These are phyloP conservation scores for Lophium mytilinum DNA, from an alignment of 495 filamentous ascomycete species.

Conservation along the genomic window DNA sequence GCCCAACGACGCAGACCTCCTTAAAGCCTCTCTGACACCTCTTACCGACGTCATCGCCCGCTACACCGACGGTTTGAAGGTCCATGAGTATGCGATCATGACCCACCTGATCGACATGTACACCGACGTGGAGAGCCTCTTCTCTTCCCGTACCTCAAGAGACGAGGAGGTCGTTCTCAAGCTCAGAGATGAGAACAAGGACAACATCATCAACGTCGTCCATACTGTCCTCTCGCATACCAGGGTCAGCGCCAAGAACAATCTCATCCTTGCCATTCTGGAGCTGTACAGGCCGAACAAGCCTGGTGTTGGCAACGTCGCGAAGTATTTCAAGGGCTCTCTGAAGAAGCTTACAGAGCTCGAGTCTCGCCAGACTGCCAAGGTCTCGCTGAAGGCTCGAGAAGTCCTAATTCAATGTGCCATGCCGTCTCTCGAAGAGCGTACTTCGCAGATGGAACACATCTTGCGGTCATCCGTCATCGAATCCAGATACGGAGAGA, in stretches of 20 bases:
- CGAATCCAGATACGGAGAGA: conserved; percentile 93
- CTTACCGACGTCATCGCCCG: conserved; percentile 71
- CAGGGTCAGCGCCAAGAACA: conserved; percentile 86
- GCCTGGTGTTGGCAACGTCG: conserved; percentile 78
- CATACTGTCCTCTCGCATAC: conserved; percentile 90
- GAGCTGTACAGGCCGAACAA: conserved; percentile 94
- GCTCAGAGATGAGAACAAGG: conserved; percentile 92
- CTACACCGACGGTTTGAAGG: conserved; percentile 83
- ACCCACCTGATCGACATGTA: conserved; percentile 69
- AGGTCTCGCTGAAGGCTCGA: conserved; percentile 93
- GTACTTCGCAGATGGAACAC: conserved; percentile 94
- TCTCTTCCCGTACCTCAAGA: conserved; percentile 72
- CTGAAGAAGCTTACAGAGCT: conserved; percentile 84
- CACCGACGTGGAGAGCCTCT: conserved; percentile 72
- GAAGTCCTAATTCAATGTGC: conserved; percentile 96
- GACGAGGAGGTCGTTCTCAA: conserved; percentile 93
- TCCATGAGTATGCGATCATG: conserved; percentile 81
- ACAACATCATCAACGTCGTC: conserved; percentile 74
- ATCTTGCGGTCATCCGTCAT: conserved; percentile 96
- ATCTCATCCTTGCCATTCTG: conserved; percentile 82
- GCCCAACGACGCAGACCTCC: conserved; percentile 56
- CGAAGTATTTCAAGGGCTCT: conserved; percentile 75
- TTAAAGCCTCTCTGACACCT: conserved; percentile 69
- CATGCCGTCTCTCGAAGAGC: conserved; percentile 89
- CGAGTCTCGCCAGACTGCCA: conserved; percentile 80